These are phyloP conservation scores for Trichoderma citrinoviride DNA, from an alignment of 2,329 filamentous ascomycete species.

Conservation along the genomic window DNA sequence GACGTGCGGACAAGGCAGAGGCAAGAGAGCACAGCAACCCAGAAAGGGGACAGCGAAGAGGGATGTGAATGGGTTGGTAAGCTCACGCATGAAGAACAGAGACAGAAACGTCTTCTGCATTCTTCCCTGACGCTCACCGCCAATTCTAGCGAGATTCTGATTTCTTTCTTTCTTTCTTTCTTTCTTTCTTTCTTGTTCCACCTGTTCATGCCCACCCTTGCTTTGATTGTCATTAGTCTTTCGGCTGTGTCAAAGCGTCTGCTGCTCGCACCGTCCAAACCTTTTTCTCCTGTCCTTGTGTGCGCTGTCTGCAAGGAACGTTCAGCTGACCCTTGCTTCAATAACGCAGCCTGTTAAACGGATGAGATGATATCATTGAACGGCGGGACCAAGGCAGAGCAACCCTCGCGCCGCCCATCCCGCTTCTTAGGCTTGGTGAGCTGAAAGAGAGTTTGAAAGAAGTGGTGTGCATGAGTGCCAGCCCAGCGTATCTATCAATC, in stretches of 20 bases:
- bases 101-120: not conserved
- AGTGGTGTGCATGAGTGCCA: not conserved
- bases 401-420: not conserved
- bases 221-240: not conserved
- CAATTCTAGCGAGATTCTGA: slow-evolving; percentile 6
- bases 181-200: too few relatives aligned
- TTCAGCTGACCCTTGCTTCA: slow-evolving; percentile 10
- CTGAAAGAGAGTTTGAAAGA: slow-evolving; percentile 1
- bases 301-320: slow-evolving; percentile 15
- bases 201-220: not conserved
- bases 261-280: not conserved
- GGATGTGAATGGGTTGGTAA: not conserved
- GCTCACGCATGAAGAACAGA: not conserved
- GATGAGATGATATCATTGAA: not conserved
- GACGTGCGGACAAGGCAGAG: not conserved
- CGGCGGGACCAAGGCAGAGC: not conserved
- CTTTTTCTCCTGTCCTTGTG: not conserved
- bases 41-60: not conserved
- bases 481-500: not conserved
- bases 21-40: too few relatives aligned
- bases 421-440: not conserved
- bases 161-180: not conserved
- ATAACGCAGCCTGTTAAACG: slow-evolving; percentile 22
- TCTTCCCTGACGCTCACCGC: slow-evolving; percentile 15
- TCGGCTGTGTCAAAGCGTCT: not conserved